phyloP scores from a whole-genome alignment of 768 basidiomycete species.

The Tylopilus sp. region DNA sequence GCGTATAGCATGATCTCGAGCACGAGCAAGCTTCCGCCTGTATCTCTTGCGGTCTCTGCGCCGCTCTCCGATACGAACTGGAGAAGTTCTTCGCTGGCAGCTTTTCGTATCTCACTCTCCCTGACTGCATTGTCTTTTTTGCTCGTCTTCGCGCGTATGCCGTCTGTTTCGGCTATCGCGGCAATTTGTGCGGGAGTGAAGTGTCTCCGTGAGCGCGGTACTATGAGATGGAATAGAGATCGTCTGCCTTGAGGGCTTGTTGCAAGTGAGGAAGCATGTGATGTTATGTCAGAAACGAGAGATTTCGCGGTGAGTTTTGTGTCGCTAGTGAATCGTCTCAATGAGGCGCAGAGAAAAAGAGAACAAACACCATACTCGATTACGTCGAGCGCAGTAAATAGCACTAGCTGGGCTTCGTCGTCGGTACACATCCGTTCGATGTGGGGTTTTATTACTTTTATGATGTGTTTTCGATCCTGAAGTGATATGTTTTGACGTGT shows the following conservation, averaged over 20 bases:
- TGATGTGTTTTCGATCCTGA: slow-evolving; percentile 86
- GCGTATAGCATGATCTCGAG: slow-evolving; percentile 82
- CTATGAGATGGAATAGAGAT: slow-evolving; percentile 76
- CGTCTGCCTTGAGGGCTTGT: slow-evolving; percentile 72
- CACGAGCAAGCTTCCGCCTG: slow-evolving; percentile 76
- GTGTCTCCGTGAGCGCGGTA: slow-evolving; percentile 79
- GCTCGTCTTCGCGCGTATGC: slow-evolving; percentile 65
- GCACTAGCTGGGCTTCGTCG: slow-evolving; percentile 84
- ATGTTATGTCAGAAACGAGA: slow-evolving; percentile 66
- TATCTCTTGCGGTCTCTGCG: slow-evolving; percentile 61
- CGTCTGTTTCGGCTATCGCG: slow-evolving; percentile 71
- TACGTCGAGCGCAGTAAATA: slow-evolving; percentile 87
- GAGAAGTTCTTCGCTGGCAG: slow-evolving; percentile 74
- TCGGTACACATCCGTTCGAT: slow-evolving; percentile 84
- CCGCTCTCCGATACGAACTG: slow-evolving; percentile 64
- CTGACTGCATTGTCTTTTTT: slow-evolving; percentile 73
- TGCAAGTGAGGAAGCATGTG: slow-evolving; percentile 55
- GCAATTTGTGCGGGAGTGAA: slow-evolving; percentile 82
- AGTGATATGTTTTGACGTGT: background rate
- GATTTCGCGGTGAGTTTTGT: slow-evolving; percentile 87
- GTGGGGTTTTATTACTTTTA: slow-evolving; percentile 88
- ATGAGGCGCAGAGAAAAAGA: background rate
- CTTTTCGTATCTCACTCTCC: slow-evolving; percentile 65
- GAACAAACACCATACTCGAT: slow-evolving; percentile 61
- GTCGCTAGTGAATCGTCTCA: slow-evolving; percentile 50